These are phyloP conservation scores for Mortierella sp. DNA, from an alignment of 371 early-diverging fungal genomes.

Conservation along the genomic window DNA sequence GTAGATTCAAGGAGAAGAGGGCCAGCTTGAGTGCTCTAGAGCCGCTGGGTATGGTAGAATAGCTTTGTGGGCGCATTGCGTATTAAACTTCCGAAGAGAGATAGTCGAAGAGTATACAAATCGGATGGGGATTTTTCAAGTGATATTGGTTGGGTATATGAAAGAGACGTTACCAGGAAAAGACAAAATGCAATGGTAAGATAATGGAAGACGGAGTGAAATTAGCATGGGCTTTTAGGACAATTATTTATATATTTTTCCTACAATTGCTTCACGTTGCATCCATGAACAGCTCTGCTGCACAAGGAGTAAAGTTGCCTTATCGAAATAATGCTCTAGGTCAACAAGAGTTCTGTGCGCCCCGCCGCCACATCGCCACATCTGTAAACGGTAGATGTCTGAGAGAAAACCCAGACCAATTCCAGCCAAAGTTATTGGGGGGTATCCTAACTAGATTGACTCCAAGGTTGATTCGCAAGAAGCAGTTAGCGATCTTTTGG, in stretches of 20 bases:
- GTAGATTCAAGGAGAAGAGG: constrained; percentile 9
- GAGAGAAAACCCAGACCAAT: neutral
- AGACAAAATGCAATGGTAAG: neutral
- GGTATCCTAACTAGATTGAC: too few species aligned
- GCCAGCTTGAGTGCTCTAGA: neutral
- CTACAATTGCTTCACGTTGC: too few species aligned
- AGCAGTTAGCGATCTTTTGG: neutral
- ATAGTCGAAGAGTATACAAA: neutral
- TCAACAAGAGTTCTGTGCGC: neutral
- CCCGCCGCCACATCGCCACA: constrained; percentile 2
- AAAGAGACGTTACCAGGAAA: neutral
- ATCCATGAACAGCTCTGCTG: neutral
- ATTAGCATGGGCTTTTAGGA: neutral
- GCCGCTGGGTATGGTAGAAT: neutral
- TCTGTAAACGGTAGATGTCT: neutral
- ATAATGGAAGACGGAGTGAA: neutral
- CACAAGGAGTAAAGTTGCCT: neutral
- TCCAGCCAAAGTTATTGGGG: too few species aligned
- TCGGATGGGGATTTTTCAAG: neutral
- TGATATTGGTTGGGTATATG: neutral
- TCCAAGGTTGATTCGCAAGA: neutral
- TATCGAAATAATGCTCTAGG: constrained; percentile 16
- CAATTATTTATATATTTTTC: constrained; percentile 1
- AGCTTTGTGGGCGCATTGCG: constrained; percentile 1
- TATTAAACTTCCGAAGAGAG: neutral